Conservation (phyloP, 78 protist species). For the Dictyostelium brefeldianum region DNA sequence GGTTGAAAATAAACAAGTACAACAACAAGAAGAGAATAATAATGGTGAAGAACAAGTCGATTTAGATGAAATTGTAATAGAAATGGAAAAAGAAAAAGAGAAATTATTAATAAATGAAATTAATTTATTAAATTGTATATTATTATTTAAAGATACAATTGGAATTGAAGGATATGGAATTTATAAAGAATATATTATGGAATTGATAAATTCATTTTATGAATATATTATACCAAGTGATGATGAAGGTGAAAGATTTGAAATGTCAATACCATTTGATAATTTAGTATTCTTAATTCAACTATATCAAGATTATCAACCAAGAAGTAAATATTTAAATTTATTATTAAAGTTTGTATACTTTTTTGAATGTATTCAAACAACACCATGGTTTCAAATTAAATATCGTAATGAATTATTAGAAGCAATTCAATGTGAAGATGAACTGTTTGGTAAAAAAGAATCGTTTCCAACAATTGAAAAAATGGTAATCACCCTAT, state of each 20-base stretch:
- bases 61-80: background rate
- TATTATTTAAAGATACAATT: background rate
- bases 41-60: background rate
- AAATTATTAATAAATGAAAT: constrained; percentile 3
- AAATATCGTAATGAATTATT: background rate
- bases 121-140: constrained; percentile 8
- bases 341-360: constrained; percentile 10
- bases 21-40: too few species aligned
- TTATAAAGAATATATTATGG: background rate
- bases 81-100: background rate
- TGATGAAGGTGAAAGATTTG: constrained; percentile 18
- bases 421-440: background rate
- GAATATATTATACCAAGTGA: background rate
- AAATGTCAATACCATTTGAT: constrained; percentile 11
- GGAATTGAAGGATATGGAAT: background rate
- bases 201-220: background rate
- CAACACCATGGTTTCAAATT: background rate
- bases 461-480: background rate
- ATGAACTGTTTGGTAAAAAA: background rate
- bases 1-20: too few species aligned
- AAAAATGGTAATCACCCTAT: background rate
- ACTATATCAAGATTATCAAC: background rate
- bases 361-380: constrained; percentile 12
- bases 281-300: background rate
- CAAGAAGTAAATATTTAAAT: background rate